Base-by-base conservation (phyloP, 1,284 basidiomycete genomes). In the Singerocomus inundabilis region DNA sequence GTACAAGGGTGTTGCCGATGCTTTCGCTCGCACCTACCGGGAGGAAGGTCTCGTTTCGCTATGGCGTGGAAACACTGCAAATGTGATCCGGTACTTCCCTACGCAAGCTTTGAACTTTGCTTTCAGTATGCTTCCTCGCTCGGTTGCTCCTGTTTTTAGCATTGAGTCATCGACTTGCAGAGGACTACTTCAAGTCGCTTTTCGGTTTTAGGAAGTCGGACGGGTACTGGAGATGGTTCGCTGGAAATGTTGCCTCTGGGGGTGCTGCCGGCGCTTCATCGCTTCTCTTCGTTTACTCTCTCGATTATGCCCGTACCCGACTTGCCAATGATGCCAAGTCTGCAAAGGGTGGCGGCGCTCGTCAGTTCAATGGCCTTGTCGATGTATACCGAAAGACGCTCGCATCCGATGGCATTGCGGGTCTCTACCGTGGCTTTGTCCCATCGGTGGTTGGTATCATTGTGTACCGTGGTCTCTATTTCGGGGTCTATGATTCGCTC, bases 11-110 rank as follows among this genome's bases (percentile, higher is more conserved):
- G 79, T 98, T 61, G 72, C 67, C 52, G 94, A 98, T 75, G 94
- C 93, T 66, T 95, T 94, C 70, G 49, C 62, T 54, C 92, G 94
- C 61, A 94, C 91, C 55, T 92, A 92, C 78, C 76, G 72, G 57
- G 92, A 94, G n/a, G 93, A 96, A 78, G 93, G 93, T 71, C 74
- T 94, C 51, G 78, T 93, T 52, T 88, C 93, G 15, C 77, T 96
- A 66, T 96, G 93, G 93, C 81, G 93, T 76, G 93, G 93, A 71
- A 96, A 96, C 84, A 94, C 92, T 41, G 93, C 93, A 79, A 96
- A 96, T 75, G 93, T 96, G 73, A 94, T 96, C 75, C 92, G 93
- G 73, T 95, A 96, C 85, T 96, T 96, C 88, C 93, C 93, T 50
- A 96, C 93, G 39, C 93, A 96, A 72, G 93, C 93, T 33, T 77